A percentile compares a stretch with the other conserved stretches of the same genome.
Conservation (phyloP, 2,329 filamentous ascomycete species). For the Monosporascus ibericus region DNA sequence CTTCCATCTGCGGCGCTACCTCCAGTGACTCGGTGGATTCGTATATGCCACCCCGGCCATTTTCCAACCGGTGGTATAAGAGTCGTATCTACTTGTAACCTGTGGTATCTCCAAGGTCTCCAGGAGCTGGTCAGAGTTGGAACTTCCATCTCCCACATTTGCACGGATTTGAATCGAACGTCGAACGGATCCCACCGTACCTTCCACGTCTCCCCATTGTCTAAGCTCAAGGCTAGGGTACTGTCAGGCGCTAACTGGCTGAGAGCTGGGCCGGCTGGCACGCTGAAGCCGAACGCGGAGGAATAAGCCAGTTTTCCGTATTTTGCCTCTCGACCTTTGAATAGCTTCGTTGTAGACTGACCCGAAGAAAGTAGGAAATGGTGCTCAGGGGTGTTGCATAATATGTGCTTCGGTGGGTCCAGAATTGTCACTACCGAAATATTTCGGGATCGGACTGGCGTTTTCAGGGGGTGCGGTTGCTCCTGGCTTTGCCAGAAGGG, state of each 20-base stretch:
- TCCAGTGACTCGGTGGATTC: not conserved
- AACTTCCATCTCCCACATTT: not conserved
- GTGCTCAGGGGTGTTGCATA: constrained; percentile 33
- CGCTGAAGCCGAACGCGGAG: constrained; percentile 39
- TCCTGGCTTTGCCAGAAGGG: constrained; percentile 41
- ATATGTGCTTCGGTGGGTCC: constrained; percentile 35
- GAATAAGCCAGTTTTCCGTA: constrained; percentile 45
- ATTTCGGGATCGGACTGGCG: not conserved
- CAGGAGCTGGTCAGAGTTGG: not conserved
- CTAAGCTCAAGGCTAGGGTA: constrained; percentile 22
- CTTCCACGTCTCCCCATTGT: constrained; percentile 25
- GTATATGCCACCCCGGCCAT: constrained; percentile 3
- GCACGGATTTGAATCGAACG: not conserved
- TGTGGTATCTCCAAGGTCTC: constrained; percentile 1
- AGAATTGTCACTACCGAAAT: constrained; percentile 4
- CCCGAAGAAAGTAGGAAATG: constrained; percentile 37
- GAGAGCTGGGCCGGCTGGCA: constrained; percentile 30
- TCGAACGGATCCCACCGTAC: constrained; percentile 3
- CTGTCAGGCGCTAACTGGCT: constrained; percentile 30
- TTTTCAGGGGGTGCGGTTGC: constrained; percentile 22
- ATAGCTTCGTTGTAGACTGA: constrained; percentile 31
- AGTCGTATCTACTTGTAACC: not conserved
- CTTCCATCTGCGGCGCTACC: not conserved
- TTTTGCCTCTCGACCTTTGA: constrained; percentile 37
- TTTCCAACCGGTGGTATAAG: not conserved